Base-by-base conservation (phyloP, 352 stramenopile species). In the Globisporangium rhizosaccharum region DNA sequence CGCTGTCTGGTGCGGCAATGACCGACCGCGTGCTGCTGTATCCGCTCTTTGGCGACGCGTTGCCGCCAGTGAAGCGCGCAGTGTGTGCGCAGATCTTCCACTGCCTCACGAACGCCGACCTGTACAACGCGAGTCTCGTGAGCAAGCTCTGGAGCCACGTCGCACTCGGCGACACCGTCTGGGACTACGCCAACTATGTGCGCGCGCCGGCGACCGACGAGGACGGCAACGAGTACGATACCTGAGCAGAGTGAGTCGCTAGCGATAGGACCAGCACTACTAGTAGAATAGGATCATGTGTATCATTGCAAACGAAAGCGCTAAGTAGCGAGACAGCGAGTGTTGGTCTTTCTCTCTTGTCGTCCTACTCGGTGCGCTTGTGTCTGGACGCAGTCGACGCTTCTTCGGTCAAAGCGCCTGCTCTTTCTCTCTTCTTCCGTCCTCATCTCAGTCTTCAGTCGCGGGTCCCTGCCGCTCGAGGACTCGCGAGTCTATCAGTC, bases 61-160 rank as follows among this genome's bases (percentile, higher is more conserved):
- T 87, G 28, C 76, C 80, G 59, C 85, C 85, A 0, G 59, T 95
- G 55, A 77, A 88, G 47, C 80, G 60, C 51, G 67, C 68, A 12
- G 74, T 90, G 46, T 87, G 75, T 33, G 71, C 80, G 0, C 49
- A 63, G 23, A 90, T 95, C 56, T 86, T 90, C 61, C 62, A 74
- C 33, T 92, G 77, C 53, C 76, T 95, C 50, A 82, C 76, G 6
- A 90, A 89, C 48, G 71, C 74, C 0, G 85, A 93, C 30, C 49
- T 95, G 46, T 88, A 95, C 66, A 93, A 93, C 58, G 82, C 82
- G 10, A 92, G 82, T 42, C 72, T 95, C n/a, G 83, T 95, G 59
- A 92, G 71, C 61, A 82, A 75, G 28, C 63, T 95, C 20, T 95
- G 85, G 85, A 95, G 79, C 50, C 73, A 88, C 33, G 70, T 95